Percentiles rank a stretch among this genome's conserved stretches.
Conservation (phyloP, 345 rosid species). For the Cardamine chenopodiifolia region DNA sequence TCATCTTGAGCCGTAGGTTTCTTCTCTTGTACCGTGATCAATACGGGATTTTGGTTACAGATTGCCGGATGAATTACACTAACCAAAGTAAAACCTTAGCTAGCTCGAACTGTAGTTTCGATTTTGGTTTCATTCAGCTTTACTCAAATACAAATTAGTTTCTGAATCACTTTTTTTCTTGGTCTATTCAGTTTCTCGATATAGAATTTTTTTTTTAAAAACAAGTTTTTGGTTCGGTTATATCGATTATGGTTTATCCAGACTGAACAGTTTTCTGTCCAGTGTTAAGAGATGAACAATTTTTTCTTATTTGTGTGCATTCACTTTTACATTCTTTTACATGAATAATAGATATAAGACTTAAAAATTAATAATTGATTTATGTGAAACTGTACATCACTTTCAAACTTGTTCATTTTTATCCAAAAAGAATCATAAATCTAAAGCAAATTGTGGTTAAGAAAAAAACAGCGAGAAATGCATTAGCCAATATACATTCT, state of each 20-base stretch:
- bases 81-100: slow-evolving; percentile 8
- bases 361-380: neutral
- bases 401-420: slow-evolving; percentile 27
- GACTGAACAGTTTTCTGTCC: neutral
- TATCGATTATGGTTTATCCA: neutral
- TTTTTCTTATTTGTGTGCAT: neutral
- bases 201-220: too few species aligned
- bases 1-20: neutral
- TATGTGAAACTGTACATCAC: slow-evolving; percentile 19
- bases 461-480: neutral
- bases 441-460: slow-evolving; percentile 21
- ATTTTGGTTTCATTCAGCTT: slow-evolving; percentile 1
- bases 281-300: neutral
- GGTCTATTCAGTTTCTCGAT: neutral
- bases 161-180: neutral
- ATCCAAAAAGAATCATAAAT: slow-evolving; percentile 36
- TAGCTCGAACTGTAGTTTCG: neutral
- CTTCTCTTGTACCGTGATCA: neutral
- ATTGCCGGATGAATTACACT: neutral
- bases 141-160: neutral
- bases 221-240: neutral
- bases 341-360: neutral
- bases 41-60: neutral
- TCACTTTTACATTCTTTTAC: neutral
- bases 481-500: neutral